Conservation (phyloP, 2,329 filamentous ascomycete species). For the Ilyonectria robusta region DNA sequence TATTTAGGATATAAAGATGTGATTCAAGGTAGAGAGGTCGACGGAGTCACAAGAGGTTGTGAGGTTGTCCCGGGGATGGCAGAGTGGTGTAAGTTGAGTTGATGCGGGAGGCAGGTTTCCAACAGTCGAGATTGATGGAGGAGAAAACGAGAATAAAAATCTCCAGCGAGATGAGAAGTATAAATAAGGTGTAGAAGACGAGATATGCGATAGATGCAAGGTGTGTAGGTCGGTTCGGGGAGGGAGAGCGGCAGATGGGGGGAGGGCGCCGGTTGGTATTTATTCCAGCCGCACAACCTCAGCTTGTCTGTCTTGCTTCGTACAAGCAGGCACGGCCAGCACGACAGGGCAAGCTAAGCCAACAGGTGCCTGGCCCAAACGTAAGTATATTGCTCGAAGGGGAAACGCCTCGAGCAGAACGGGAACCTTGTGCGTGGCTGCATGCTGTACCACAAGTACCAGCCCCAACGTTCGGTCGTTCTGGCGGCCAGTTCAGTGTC, state of each 20-base stretch:
- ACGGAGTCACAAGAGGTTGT: not conserved
- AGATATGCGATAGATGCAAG: not conserved
- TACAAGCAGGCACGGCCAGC: not conserved
- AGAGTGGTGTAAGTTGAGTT: conserved; percentile 18
- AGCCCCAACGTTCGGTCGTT: too few relatives aligned
- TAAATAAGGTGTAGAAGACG: not conserved
- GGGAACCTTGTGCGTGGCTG: not conserved
- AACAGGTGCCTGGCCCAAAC: conserved; percentile 24
- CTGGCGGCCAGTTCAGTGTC: not conserved
- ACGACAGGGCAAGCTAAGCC: conserved; percentile 9
- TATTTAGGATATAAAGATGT: conserved; percentile 5
- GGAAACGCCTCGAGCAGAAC: conserved; percentile 23
- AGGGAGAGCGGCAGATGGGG: not conserved
- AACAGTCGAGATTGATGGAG: not conserved
- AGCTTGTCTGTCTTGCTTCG: not conserved
- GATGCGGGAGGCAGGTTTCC: not conserved
- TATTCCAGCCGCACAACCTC: conserved; percentile 26
- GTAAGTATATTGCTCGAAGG: conserved; percentile 18
- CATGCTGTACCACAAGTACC: conserved; percentile 7
- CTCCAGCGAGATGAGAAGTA: not conserved
- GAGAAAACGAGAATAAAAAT: not conserved
- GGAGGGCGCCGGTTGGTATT: conserved; percentile 26
- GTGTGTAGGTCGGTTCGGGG: conserved; percentile 15
- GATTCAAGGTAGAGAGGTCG: conserved; percentile 1
- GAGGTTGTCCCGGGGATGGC: not conserved